Base-by-base conservation (phyloP, 2,329 filamentous ascomycete species). In the Torrubiella hemipterigena region DNA sequence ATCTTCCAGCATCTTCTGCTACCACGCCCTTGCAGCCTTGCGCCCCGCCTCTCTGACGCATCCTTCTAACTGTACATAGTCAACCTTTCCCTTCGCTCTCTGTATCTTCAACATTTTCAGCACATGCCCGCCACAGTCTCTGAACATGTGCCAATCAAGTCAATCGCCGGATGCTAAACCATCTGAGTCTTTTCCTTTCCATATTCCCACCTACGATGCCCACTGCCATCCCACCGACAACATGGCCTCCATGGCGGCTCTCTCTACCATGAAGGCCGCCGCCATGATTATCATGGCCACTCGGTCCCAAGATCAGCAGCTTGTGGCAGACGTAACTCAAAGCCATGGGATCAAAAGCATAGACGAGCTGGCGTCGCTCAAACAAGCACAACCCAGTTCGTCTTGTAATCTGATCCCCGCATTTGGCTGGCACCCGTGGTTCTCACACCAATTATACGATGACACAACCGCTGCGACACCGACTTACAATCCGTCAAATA, bases 381-480 rank as follows among this genome's bases (percentile, higher is more conserved):
- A 4, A 42, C 38, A 33, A 15, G 44, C 65, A 31, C n/a, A n/a
- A n/a, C n/a, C n/a, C n/a, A n/a, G n/a, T n/a, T n/a, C n/a, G n/a
- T n/a, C n/a, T n/a, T n/a, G n/a, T n/a, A n/a, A n/a, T n/a, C n/a
- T n/a, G n/a, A 45, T 89, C 4, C 80, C 83, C 0, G 74, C 76
- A n/a, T 89, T 87, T 54, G 83, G 83, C 14, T 87, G 82, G 81
- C 83, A 91, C 49, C 83, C 83, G 1, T 91, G 83, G 83, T 89
- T 87, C 52, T 80, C 81, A 2, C 65, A 89, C 50, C 76, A 83
- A 41, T 66, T 91, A 44, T 84, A 76, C 47, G 69, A 77, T 45
- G 74, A 83, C 50, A 52, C 12, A 6, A 24, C 48, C 14, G 48
- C 48, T 22, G 18, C 48, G 18, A 43, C 46, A 28, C 47, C 51